These are phyloP conservation scores for Ligustrum vulgare DNA, from an alignment of 257 asterid genomes.

Conservation along the genomic window DNA sequence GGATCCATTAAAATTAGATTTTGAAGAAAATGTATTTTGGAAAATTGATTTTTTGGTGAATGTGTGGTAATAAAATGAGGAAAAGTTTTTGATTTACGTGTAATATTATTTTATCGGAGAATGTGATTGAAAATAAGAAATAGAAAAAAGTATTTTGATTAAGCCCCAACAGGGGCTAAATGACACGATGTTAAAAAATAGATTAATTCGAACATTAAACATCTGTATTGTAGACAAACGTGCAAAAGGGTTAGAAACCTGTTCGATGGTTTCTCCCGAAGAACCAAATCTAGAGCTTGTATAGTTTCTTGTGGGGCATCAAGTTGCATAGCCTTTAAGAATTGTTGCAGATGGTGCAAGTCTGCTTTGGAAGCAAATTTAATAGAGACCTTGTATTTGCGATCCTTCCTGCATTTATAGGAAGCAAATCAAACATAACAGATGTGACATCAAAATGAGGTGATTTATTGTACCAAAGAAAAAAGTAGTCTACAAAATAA, in stretches of 20 bases:
- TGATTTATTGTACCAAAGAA: not conserved
- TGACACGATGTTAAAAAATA: not conserved
- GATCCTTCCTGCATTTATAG: constrained; percentile 50
- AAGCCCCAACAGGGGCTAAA: no score
- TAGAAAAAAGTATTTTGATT: no score
- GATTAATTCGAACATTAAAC: not conserved
- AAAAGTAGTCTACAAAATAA: not conserved
- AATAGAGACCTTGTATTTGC: constrained; percentile 55
- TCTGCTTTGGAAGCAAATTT: constrained; percentile 67
- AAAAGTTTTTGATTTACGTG: no score
- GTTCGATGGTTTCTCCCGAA: constrained; percentile 54
- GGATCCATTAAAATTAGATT: no score
- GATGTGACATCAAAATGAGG: not conserved
- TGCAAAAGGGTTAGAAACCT: constrained; percentile 14
- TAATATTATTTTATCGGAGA: no score
- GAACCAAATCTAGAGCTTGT: constrained; percentile 79
- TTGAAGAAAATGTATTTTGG: no score
- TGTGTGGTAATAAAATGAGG: no score
- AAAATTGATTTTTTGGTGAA: no score
- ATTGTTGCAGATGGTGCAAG: constrained; percentile 50
- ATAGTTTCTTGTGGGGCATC: constrained; percentile 71
- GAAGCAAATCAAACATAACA: not conserved
- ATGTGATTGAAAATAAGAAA: no score
- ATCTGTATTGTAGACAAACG: not conserved
- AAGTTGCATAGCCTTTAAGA: constrained; percentile 46